Base-by-base conservation (phyloP, 2,329 filamentous ascomycete species). In the Colletotrichum godetiae region DNA sequence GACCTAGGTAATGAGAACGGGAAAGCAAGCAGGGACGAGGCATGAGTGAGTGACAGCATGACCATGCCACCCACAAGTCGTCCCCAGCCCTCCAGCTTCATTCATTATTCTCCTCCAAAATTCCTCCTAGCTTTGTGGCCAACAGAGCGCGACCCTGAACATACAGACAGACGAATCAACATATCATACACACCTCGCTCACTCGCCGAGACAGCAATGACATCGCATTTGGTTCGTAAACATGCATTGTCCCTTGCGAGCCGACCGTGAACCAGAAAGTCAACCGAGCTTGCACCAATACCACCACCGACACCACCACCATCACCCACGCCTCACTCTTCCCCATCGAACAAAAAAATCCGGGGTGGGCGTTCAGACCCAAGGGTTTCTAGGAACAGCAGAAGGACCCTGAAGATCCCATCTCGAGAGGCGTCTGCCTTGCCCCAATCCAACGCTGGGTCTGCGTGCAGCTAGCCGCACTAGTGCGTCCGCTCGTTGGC, bases 381-480 rank as follows among this genome's bases (percentile, higher is more conserved):
- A 37, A 42, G 24, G 13, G 27, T 29, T 55, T 49, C 22, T 61
- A 56, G 59, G 59, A 49, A 61, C 67, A 56, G 56, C 67, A 70
- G 22, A 70, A 73, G 42, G 70, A 73, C 70, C 70, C 70, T 73
- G 70, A 73, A 60, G 70, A 73, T 73, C 70, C 24, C 70, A 73
- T 66, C 61, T 60, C 13, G 67, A 49, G 29, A 73, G 60, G 70
- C 56, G 67, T 57, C 66, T 53, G 60, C 67, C 67, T 60, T 61
- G 60, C 55, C 60, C 67, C 60, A 61, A 61, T 37, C 70, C 60
- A 65, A 61, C 56, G 60, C 55, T 46, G 60, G 67, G 60, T 46
- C 70, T 70, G 67, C 60, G 60, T 65, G 67, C 49, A 73, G 60
- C 70, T 73, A 73, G 67, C 55, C 60, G 46, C 24, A 37, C 60